Evolutionary conservation across 148 eudicot species (phyloP), one percentile per base, ranked within the genome.

Genomic region (Nepenthes mirabilis): DNA sequence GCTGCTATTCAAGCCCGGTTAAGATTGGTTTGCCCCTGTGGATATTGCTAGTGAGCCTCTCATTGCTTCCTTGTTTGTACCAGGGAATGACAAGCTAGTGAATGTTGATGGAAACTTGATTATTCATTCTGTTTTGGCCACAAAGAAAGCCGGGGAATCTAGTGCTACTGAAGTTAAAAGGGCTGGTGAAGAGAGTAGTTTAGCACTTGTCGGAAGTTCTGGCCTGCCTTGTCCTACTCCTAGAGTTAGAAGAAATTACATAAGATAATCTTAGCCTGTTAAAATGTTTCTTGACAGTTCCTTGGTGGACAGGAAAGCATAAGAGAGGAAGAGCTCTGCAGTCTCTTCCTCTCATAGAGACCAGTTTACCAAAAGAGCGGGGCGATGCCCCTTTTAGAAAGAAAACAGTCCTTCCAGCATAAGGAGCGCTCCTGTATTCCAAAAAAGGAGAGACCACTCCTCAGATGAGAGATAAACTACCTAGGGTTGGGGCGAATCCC

Each of bases 101-200:
- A 85, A 91, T 74, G 86, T 91, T 72, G 98, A 91, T 75, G 98
- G 98, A 11, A 91, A 88, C 58, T 79, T 91, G 90, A 91, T 91
- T 12, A 91, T 91, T 56, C 91, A 91, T 71, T 88, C 98, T n/a
- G 78, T 91, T 62, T 71, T 91, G 54, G 98, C 98, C 3, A 88
- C 94, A 65, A 96, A 88, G 81, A 91, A 74, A 64, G 86, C 93
- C 58, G 74, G 63, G 79, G 70, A 78, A 12, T 72, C 73, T 71
- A 52, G 54, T 52, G 64, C 49, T 49, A 70, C 60, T 33, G 52
- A n/a, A 8, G 77, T 40, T 36, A 58, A n/a, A 56, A 75, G 62
- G 75, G 69, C 64, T 13, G 50, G 65, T 55, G 72, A 64, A 58
- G 96, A 83, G 68, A 88, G 84, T 10, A 65, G 94, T 55, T 69